A percentile compares a stretch with the other conserved stretches of the same genome.
phyloP scores from a whole-genome alignment of 768 basidiomycete species.

The Leccinellum albellum region DNA sequence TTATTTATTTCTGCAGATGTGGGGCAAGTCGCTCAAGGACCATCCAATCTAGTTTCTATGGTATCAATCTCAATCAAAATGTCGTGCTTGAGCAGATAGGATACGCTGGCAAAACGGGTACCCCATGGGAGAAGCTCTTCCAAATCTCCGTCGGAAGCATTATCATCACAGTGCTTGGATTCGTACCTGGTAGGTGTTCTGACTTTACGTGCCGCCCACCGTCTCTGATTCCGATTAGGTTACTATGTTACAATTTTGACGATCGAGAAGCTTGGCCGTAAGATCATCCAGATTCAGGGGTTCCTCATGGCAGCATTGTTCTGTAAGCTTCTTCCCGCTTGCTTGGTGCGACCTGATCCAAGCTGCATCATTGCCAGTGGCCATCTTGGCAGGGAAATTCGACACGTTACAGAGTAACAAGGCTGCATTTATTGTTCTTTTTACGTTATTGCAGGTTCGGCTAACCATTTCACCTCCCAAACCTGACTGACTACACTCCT shows the following conservation, averaged over 20 bases:
- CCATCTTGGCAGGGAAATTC: constrained; percentile 66
- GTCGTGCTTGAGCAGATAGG: constrained; percentile 75
- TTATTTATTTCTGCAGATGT: background rate
- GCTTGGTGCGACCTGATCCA: background rate
- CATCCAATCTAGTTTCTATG: constrained; percentile 55
- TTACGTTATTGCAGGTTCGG: constrained; percentile 59
- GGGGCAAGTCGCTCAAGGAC: background rate
- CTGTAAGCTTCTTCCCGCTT: constrained; percentile 35
- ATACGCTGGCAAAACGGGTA: constrained; percentile 53
- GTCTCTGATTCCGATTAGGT: constrained; percentile 33
- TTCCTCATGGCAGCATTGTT: constrained; percentile 70
- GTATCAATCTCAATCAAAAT: constrained; percentile 72
- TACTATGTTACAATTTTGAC: constrained; percentile 68
- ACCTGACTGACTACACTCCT: background rate
- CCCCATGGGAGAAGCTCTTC: constrained; percentile 63
- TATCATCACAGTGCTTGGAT: constrained; percentile 72
- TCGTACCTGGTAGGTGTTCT: constrained; percentile 57
- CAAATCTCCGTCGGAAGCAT: constrained; percentile 64
- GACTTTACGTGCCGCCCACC: background rate
- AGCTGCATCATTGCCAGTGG: constrained; percentile 39
- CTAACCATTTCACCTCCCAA: background rate
- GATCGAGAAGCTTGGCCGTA: constrained; percentile 71
- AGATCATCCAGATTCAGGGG: constrained; percentile 72
- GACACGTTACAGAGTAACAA: constrained; percentile 41
- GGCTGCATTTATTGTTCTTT: constrained; percentile 64